Percentiles rank a stretch among this genome's conserved stretches.
phyloP scores from a whole-genome alignment of 306 rosid genomes.

The Vicia faba region DNA sequence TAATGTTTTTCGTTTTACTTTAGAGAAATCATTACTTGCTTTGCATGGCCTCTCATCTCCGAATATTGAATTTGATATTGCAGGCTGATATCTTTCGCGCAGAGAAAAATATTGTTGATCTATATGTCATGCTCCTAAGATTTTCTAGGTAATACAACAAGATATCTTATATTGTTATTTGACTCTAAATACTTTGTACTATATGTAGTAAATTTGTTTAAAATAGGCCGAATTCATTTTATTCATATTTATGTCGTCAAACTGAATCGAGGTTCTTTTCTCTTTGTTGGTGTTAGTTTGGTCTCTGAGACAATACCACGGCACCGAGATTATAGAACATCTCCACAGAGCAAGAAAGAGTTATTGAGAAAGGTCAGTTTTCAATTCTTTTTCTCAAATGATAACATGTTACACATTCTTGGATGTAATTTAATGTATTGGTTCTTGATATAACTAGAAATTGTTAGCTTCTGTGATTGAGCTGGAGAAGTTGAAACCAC shows the following conservation, averaged over 20 bases:
- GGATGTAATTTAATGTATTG: conserved; percentile 35
- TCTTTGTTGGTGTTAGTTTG: conserved; percentile 58
- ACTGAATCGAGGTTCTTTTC: conserved; percentile 19
- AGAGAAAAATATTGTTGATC: conserved; percentile 81
- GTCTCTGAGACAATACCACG: conserved; percentile 83
- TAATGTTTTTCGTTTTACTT: background rate
- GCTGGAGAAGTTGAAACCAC: conserved; percentile 84
- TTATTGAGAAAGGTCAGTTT: conserved; percentile 62
- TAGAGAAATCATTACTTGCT: conserved; percentile 17
- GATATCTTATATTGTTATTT: conserved; percentile 5
- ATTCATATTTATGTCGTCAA: conserved; percentile 30
- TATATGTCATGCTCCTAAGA: conserved; percentile 86
- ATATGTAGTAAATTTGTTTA: conserved; percentile 16
- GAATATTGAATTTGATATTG: conserved; percentile 35
- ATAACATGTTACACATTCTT: background rate
- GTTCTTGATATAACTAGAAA: conserved; percentile 48
- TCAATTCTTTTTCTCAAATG: conserved; percentile 13
- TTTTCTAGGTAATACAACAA: conserved; percentile 72
- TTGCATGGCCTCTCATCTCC: conserved; percentile 22
- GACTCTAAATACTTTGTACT: conserved; percentile 1
- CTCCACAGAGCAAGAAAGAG: conserved; percentile 61
- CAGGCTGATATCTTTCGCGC: conserved; percentile 92
- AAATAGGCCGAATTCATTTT: conserved; percentile 21
- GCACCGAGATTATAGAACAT: conserved; percentile 67
- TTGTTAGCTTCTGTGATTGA: conserved; percentile 68